Conservation (phyloP, 2,329 filamentous ascomycete genomes). For the Epichloe sp. region DNA sequence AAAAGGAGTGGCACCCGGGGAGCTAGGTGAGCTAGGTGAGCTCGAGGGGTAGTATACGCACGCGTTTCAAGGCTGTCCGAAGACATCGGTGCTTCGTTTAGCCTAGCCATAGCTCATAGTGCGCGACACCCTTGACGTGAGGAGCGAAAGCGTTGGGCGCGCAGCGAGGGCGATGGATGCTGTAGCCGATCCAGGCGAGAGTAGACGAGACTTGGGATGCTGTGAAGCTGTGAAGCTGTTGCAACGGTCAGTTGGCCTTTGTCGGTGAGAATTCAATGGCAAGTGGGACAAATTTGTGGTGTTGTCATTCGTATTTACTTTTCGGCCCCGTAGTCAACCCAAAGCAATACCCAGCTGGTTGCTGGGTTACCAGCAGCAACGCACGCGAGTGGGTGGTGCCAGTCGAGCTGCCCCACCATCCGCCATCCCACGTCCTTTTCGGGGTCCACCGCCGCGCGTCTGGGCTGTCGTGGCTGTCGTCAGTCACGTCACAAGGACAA, state of each 20-base stretch:
- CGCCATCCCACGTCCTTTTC: neutral
- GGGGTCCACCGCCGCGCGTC: neutral
- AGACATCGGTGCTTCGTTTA: slow-evolving; percentile 61
- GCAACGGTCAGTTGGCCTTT: slow-evolving; percentile 4
- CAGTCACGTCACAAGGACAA: neutral
- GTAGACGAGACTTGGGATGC: neutral
- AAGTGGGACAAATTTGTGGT: slow-evolving; percentile 9
- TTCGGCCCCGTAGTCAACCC: slow-evolving; percentile 11
- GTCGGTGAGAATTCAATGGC: neutral
- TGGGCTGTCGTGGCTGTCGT: neutral
- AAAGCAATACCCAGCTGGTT: slow-evolving; percentile 16
- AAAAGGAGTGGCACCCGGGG: neutral
- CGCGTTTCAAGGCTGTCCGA: slow-evolving; percentile 58
- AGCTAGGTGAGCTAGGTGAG: neutral
- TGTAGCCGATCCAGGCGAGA: neutral
- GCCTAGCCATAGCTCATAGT: slow-evolving; percentile 56
- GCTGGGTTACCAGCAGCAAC: slow-evolving; percentile 12
- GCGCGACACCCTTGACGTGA: slow-evolving; percentile 9
- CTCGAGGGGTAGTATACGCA: slow-evolving; percentile 29
- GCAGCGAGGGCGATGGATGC: neutral
- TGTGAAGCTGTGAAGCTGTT: neutral
- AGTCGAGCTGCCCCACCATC: slow-evolving; percentile 14
- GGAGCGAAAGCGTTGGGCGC: neutral
- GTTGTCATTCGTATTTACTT: slow-evolving; percentile 23
- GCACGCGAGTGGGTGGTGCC: slow-evolving; percentile 11